Base-by-base conservation (phyloP, 2,329 filamentous ascomycete species). In the Mycosphaerelloides madeirae region DNA sequence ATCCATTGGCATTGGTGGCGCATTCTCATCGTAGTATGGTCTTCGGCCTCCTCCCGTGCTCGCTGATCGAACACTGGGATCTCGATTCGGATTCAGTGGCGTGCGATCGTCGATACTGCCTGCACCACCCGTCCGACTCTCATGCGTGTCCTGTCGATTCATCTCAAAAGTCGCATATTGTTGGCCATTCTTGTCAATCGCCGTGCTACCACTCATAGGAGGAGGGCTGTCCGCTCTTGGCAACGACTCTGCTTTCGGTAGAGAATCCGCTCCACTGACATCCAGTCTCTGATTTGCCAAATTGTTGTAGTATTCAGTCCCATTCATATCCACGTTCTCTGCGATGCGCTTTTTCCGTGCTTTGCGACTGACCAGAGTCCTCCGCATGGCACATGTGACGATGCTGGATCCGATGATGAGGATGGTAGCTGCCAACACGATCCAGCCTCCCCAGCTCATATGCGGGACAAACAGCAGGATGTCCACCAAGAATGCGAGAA, bases 261-360 rank as follows among this genome's bases (percentile, higher is more conserved):
- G 60, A 53, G 14, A 61, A 52, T 25, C 22, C 22, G 22, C 6
- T 9, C 22, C 22, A 9, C 22, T 9, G 65, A 22, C 63, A 57
- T 15, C 65, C 65, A 55, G 67, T 63, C 56, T 77, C 68, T 60
- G 49, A 53, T 62, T 45, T 4, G 58, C 60, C 60, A 74, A 65
- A 62, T 71, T 69, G 56, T 70, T 65, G 68, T 94, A 96, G 65
- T 85, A 96, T 62, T 90, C 93, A 59, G 93, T 83, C 20, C 91
- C 91, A 64, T 87, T 97, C 90, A 97, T 97, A 64, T 97, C 90
- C 6, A 90, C 87, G 63, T 97, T 95, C 66, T 94, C 86, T 2
- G 83, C 88, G 62, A 97, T 94, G 35, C 88, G 81, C 72, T 84
- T 87, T 75, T 93, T 90, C 50, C 90, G 80, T n/a, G 90, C 87